Percentiles rank a stretch among this genome's conserved stretches.
Evolutionary conservation across 2,329 filamentous ascomycete genomes (phyloP).

Genomic region (Pestalotiopsis sp.): DNA sequence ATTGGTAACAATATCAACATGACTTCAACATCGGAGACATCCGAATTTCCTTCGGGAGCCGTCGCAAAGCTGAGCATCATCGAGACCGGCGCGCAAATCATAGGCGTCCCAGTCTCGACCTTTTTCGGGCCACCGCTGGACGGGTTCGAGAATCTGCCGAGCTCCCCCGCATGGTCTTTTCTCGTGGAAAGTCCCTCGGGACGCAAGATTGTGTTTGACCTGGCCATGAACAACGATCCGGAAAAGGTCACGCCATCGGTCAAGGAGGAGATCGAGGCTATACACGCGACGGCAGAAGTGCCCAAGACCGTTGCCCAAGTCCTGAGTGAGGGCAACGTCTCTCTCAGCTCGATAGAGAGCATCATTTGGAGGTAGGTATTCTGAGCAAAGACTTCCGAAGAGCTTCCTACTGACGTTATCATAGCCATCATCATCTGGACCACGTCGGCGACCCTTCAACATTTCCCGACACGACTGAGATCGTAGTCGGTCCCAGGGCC

Average conservation of each 20-base stretch:
- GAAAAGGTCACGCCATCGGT: constrained; percentile 37
- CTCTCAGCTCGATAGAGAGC: background rate
- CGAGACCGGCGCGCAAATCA: background rate
- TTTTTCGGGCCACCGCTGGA: background rate
- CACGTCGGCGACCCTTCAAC: constrained; percentile 45
- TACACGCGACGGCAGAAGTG: constrained; percentile 21
- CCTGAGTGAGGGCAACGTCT: background rate
- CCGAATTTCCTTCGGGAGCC: background rate
- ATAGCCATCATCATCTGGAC: constrained; percentile 39
- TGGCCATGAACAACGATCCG: constrained; percentile 47
- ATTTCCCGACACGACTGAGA: constrained; percentile 44
- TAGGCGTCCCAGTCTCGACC: background rate
- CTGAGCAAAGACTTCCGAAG: constrained; percentile 30
- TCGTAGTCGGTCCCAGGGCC: constrained; percentile 39
- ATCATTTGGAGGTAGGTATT: constrained; percentile 16
- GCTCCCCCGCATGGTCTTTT: constrained; percentile 20
- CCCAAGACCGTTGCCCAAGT: background rate
- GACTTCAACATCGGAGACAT: background rate
- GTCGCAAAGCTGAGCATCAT: background rate
- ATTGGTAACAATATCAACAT: background rate
- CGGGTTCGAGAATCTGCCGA: constrained; percentile 6
- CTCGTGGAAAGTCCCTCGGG: constrained; percentile 32
- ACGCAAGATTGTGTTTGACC: constrained; percentile 47
- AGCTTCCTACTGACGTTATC: background rate
- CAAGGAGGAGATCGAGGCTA: constrained; percentile 33